Percentiles rank a stretch among this genome's conserved stretches.
phyloP scores from a whole-genome alignment of 140 eudicot genomes.

The Bidens hawaiensis region DNA sequence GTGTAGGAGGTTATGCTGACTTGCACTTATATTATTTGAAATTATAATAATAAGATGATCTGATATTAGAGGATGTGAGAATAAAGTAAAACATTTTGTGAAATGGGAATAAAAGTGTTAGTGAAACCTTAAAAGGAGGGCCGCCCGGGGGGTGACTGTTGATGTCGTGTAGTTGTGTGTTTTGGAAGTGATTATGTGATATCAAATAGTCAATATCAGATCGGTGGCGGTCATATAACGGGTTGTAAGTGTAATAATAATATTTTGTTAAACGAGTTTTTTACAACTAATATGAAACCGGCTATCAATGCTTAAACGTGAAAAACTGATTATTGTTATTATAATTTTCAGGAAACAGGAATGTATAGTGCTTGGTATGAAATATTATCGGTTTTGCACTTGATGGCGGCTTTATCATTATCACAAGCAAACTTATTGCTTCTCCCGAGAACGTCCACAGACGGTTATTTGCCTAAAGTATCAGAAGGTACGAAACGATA shows the following conservation, averaged over 20 bases:
- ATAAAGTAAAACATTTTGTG: too few species aligned
- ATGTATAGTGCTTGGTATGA: conserved; percentile 96
- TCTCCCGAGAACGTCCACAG: conserved; percentile 79
- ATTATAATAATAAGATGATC: background rate
- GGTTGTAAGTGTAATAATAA: too few species aligned
- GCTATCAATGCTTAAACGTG: background rate
- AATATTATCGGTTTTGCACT: conserved; percentile 87
- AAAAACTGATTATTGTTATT: background rate
- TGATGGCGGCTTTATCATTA: conserved; percentile 80
- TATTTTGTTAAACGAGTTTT: background rate
- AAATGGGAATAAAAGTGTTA: too few species aligned
- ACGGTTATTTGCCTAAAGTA: conserved; percentile 90
- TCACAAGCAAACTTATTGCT: conserved; percentile 85
- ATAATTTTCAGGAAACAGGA: conserved; percentile 57
- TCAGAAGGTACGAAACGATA: conserved; percentile 99
- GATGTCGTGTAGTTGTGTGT: too few species aligned
- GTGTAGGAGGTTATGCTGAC: too few species aligned
- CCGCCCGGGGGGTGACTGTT: too few species aligned
- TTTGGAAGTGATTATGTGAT: too few species aligned
- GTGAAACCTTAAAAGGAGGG: too few species aligned
- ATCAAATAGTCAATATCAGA: too few species aligned
- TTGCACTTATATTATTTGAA: background rate
- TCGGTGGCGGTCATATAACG: too few species aligned
- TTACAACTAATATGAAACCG: background rate
- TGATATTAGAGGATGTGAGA: background rate